A percentile compares a stretch with the other conserved stretches of the same genome.
Conservation (phyloP, 2,329 filamentous ascomycete species). For the Claviceps fusiformis region DNA sequence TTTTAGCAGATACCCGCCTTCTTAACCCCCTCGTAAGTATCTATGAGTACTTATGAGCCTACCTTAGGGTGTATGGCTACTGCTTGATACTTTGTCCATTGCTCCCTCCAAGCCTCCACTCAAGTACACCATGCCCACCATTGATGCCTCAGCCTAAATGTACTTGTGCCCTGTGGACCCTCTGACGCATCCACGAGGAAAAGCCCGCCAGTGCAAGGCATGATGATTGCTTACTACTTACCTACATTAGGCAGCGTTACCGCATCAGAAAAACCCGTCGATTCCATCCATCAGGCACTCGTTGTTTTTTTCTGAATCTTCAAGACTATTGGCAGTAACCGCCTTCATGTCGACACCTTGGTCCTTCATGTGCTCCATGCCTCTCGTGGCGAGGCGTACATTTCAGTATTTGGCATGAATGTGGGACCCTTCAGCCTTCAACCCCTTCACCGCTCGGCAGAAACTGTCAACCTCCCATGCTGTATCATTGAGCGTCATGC, state of each 20-base stretch:
- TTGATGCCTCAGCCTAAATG: slow-evolving; percentile 2
- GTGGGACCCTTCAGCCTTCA: neutral
- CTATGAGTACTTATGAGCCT: too few relatives aligned
- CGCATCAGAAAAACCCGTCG: neutral
- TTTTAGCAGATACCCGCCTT: too few relatives aligned
- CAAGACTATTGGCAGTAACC: too few relatives aligned
- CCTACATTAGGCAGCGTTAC: neutral
- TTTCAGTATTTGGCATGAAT: neutral
- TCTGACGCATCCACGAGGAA: neutral
- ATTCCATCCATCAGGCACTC: neutral
- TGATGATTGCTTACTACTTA: neutral
- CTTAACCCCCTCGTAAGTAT: too few relatives aligned
- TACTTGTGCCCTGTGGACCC: neutral
- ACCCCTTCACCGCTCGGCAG: slow-evolving; percentile 17
- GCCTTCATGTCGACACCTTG: neutral
- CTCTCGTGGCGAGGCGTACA: neutral
- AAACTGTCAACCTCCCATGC: slow-evolving; percentile 6
- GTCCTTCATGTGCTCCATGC: neutral
- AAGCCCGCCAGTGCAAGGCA: neutral
- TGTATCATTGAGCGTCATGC: neutral
- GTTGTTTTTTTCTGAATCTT: too few relatives aligned
- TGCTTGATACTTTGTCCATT: too few relatives aligned
- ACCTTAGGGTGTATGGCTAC: too few relatives aligned
- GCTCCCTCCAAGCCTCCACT: neutral
- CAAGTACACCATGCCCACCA: neutral